Conservation (phyloP, 1,139 yeast species). For the Protomyces lactucae-debilis region DNA sequence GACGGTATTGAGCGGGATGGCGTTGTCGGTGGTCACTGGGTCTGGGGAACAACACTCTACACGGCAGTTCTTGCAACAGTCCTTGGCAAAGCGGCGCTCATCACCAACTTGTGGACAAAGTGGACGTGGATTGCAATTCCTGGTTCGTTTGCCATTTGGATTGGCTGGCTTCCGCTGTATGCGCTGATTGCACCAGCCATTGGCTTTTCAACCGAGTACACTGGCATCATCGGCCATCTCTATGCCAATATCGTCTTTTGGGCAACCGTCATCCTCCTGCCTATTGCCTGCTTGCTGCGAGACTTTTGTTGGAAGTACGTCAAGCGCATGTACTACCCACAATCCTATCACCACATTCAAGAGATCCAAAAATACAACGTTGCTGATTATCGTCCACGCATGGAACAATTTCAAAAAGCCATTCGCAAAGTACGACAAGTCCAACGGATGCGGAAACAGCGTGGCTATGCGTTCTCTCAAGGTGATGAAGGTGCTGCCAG, state of each 20-base stretch:
- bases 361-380: slow-evolving; percentile 94
- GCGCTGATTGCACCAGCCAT: slow-evolving; percentile 78
- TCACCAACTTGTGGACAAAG: slow-evolving; percentile 92
- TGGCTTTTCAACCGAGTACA: slow-evolving; percentile 76
- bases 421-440: slow-evolving; percentile 96
- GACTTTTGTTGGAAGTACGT: slow-evolving; percentile 93
- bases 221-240: slow-evolving; percentile 70
- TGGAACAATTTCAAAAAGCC: slow-evolving; percentile 95
- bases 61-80: slow-evolving; percentile 86
- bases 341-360: slow-evolving; percentile 89
- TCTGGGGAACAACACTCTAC: slow-evolving; percentile 88
- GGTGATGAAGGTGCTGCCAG: slow-evolving; percentile 91
- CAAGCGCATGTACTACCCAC: slow-evolving; percentile 86
- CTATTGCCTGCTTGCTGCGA: slow-evolving; percentile 71
- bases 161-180: slow-evolving; percentile 80
- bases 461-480: slow-evolving; percentile 98
- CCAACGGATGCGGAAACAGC: slow-evolving; percentile 94
- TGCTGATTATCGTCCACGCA: slow-evolving; percentile 88
- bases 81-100: slow-evolving; percentile 88
- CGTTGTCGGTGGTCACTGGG: slow-evolving; percentile 80
- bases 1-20: slow-evolving; percentile 56
- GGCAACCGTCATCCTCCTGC: slow-evolving; percentile 72
- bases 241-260: slow-evolving; percentile 80
- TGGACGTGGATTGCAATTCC: slow-evolving; percentile 89
- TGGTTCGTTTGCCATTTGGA: slow-evolving; percentile 83